Percentiles rank a stretch among this genome's conserved stretches.
Conservation (phyloP, 768 basidiomycete species). For the Rhodosporidiobolus odoratus region DNA sequence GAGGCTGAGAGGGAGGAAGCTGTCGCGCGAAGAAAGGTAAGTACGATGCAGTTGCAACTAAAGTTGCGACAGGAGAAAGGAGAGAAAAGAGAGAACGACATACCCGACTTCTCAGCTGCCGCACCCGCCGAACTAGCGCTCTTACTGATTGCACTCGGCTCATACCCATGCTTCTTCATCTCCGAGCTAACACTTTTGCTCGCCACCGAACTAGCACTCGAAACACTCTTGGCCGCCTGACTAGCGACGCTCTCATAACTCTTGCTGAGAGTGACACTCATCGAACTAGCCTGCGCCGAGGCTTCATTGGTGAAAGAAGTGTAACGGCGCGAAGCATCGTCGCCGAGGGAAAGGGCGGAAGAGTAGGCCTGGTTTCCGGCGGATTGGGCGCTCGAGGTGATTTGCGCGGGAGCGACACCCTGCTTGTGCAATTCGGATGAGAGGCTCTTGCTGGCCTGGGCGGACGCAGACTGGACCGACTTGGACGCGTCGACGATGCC, state of each 20-base stretch:
- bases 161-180: conserved; percentile 27
- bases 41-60: background rate
- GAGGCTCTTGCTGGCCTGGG: conserved; percentile 41
- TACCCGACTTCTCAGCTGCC: conserved; percentile 27
- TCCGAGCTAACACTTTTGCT: conserved; percentile 22
- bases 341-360: background rate
- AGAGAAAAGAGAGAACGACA: background rate
- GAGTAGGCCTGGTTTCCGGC: conserved; percentile 15
- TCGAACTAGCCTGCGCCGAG: background rate
- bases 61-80: background rate
- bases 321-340: background rate
- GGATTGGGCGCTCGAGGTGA: conserved; percentile 13
- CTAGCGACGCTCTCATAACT: conserved; percentile 19
- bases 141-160: conserved; percentile 31
- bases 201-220: conserved; percentile 9
- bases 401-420: conserved; percentile 21
- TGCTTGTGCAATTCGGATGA: conserved; percentile 7
- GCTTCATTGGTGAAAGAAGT: conserved; percentile 14
- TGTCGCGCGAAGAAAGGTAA: background rate
- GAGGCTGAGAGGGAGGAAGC: conserved; percentile 31
- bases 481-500: conserved; percentile 38
- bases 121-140: conserved; percentile 29
- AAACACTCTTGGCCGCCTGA: conserved; percentile 29
- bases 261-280: background rate
- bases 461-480: conserved; percentile 40